A percentile compares a stretch with the other conserved stretches of the same genome.
Evolutionary conservation across 495 filamentous ascomycete species (phyloP).

Genomic region (Neurospora sp.): DNA sequence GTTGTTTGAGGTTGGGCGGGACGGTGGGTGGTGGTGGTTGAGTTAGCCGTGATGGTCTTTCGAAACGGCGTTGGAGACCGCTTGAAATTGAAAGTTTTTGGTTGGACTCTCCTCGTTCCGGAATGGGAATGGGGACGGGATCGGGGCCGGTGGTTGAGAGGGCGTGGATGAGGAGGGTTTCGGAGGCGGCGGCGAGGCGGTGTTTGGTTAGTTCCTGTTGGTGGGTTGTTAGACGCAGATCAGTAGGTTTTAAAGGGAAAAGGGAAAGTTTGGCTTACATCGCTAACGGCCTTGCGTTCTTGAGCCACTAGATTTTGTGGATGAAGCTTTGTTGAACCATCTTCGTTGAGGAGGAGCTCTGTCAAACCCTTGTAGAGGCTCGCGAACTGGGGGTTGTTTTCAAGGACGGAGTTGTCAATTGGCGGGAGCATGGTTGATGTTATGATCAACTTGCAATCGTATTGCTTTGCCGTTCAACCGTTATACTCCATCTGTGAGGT

Average conservation of each 20-base stretch:
- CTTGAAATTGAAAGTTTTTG: background rate
- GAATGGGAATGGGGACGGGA: background rate
- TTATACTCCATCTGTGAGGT: background rate
- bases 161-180: constrained; percentile 31
- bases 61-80: background rate
- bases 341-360: constrained; percentile 45
- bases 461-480: background rate
- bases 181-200: constrained; percentile 29
- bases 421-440: constrained; percentile 51
- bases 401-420: constrained; percentile 50
- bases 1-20: background rate
- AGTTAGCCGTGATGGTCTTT: background rate
- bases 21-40: background rate
- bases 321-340: constrained; percentile 46
- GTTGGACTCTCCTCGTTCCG: background rate
- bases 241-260: background rate
- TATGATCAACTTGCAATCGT: fast-evolving
- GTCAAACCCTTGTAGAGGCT: constrained; percentile 52
- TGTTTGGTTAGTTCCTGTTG: constrained; percentile 30
- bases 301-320: constrained; percentile 39
- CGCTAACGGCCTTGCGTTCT: constrained; percentile 39
- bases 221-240: background rate
- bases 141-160: constrained; percentile 13
- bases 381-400: constrained; percentile 56
- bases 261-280: constrained; percentile 29